Base-by-base conservation (phyloP, 108 stramenopile genomes). In the Fistulifera pelliculosa region DNA sequence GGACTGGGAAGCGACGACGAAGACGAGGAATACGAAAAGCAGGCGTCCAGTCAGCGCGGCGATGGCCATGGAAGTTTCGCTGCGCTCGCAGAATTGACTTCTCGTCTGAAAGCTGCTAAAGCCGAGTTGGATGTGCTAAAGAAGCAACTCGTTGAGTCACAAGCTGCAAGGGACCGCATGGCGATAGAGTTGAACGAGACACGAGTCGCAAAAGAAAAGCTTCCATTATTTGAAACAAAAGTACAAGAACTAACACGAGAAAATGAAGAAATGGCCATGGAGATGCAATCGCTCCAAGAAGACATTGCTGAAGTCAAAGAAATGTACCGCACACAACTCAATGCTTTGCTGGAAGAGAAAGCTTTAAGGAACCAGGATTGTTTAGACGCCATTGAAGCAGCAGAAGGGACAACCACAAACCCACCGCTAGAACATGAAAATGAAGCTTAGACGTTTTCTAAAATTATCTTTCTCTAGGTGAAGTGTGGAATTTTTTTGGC, bases 1-100 rank as follows among this genome's bases (percentile, higher is more conserved):
- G 71, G 79, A 15, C 47, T 76, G 16, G 78, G 68, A 28, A 76
- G 79, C 43, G 76, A 81, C 23, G 79, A 78, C n/a, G 72, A 66
- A 16, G 70, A 61, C 23, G 66, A 54, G 0, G 62, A 61, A 27
- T 61, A 66, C 27, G 63, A 75, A 27, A 61, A 70, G 0, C 56
- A 63, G 17, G 61, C 58, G 39, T 54, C 58, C 6, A 43, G 53
- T 25, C 68, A 68, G 16, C 49, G 65, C 12, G 49, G 49, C 7
- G 10, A 18, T n/a, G 12, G 28, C 1, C 22, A 14, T 19, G 62
- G 64, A 21, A 79, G 83, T 41, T 89, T 79, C 65, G 83, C 87
- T 16, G 80, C 83, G 3, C 68, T 85, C 65, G 87, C 83, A 60
- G 79, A 85, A 54, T 64, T 89, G 18, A 71, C 73, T n/a, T 80